phyloP scores from a whole-genome alignment of 148 eudicot species.

The Hydrangea macrophylla region DNA sequence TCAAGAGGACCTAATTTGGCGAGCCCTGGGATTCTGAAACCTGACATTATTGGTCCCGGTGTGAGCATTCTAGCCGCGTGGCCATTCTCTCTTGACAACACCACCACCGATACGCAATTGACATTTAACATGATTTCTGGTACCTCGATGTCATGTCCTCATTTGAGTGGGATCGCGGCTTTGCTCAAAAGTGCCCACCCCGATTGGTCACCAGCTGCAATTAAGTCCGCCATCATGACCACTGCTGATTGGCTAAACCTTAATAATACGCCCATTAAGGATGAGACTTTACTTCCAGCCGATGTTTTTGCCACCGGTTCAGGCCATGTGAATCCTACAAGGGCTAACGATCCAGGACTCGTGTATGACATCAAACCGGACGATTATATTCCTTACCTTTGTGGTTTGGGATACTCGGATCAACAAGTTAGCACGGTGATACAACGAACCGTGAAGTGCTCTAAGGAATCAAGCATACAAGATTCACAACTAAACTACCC shows the following conservation, averaged over 20 bases:
- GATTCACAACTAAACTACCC: slow-evolving; percentile 41
- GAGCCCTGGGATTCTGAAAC: slow-evolving; percentile 36
- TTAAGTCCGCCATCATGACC: slow-evolving; percentile 44
- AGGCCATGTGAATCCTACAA: slow-evolving; percentile 39
- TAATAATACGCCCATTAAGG: slow-evolving; percentile 13
- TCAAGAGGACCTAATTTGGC: slow-evolving; percentile 33
- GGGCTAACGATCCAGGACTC: slow-evolving; percentile 35
- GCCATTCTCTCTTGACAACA: slow-evolving; percentile 24
- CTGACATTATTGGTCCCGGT: slow-evolving; percentile 41
- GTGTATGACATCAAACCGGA: slow-evolving; percentile 30
- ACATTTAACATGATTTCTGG: slow-evolving; percentile 34
- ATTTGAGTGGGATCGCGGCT: slow-evolving; percentile 37
- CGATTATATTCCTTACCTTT: slow-evolving; percentile 34
- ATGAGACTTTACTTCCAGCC: slow-evolving; percentile 19
- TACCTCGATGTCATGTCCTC: slow-evolving; percentile 47
- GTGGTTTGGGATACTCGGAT: slow-evolving; percentile 29
- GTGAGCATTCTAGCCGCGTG: slow-evolving; percentile 38
- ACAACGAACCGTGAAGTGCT: slow-evolving; percentile 16
- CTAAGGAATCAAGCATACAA: slow-evolving; percentile 10
- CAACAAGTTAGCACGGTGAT: slow-evolving; percentile 9
- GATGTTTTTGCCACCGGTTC: slow-evolving; percentile 27
- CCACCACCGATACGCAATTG: slow-evolving; percentile 13
- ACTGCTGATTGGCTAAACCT: slow-evolving; percentile 29
- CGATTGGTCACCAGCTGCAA: slow-evolving; percentile 43
- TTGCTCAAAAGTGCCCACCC: slow-evolving; percentile 41